Conservation (phyloP, 371 early-diverging fungal species). For the Mortierella sp. region DNA sequence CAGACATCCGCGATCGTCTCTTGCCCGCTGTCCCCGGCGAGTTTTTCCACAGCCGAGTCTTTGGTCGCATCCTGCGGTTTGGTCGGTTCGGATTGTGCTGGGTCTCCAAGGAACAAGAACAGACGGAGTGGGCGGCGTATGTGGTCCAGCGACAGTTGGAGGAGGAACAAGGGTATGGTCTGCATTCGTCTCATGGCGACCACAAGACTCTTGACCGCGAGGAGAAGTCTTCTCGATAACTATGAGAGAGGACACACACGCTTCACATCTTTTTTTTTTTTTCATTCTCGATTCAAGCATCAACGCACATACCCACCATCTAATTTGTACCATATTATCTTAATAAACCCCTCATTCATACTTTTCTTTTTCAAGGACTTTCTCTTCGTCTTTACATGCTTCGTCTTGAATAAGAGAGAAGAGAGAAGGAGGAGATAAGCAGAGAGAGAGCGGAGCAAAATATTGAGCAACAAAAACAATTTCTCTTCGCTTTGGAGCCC, state of each 20-base stretch:
- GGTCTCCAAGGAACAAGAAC: constrained; percentile 32
- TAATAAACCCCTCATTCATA: too few relatives aligned
- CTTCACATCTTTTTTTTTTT: neutral
- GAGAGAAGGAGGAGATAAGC: neutral
- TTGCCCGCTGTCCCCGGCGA: constrained; percentile 64
- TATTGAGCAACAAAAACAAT: too few relatives aligned
- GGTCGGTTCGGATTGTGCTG: constrained; percentile 41
- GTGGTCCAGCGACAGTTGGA: constrained; percentile 35
- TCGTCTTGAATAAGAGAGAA: neutral
- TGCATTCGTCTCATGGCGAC: neutral
- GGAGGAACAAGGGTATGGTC: constrained; percentile 25
- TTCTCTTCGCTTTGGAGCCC: too few relatives aligned
- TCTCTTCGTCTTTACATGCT: too few relatives aligned
- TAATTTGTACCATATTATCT: too few relatives aligned
- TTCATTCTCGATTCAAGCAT: neutral
- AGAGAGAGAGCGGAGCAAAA: too few relatives aligned
- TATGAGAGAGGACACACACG: neutral
- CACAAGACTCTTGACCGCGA: neutral
- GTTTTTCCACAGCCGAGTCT: constrained; percentile 61
- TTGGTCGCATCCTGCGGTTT: constrained; percentile 51
- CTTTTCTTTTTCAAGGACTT: too few relatives aligned
- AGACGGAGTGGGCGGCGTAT: constrained; percentile 36
- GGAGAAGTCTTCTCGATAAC: neutral
- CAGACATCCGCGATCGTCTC: constrained; percentile 69
- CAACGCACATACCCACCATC: too few relatives aligned